A percentile compares a stretch with the other conserved stretches of the same genome.
phyloP scores from a whole-genome alignment of 2,329 filamentous ascomycete genomes.

The Aspergillus amoenus region DNA sequence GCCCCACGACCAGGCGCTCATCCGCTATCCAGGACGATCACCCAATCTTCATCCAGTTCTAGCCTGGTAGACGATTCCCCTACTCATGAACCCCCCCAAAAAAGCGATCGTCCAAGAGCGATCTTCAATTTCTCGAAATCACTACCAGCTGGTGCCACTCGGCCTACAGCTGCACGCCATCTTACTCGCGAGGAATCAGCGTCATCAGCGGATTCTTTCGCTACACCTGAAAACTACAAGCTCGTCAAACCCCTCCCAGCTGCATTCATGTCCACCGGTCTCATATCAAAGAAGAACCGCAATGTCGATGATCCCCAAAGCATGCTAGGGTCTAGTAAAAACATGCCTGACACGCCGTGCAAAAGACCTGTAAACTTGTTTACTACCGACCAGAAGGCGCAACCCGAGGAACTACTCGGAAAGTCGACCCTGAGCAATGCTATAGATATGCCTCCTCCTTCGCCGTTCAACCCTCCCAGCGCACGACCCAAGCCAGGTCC shows the following conservation, averaged over 20 bases:
- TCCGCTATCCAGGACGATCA: constrained; percentile 81
- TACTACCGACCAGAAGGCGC: constrained; percentile 58
- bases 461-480: constrained; percentile 69
- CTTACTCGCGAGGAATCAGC: constrained; percentile 51
- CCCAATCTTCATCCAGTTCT: constrained; percentile 80
- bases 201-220: constrained; percentile 57
- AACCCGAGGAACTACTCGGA: constrained; percentile 59
- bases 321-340: constrained; percentile 55
- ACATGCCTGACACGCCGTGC: constrained; percentile 92
- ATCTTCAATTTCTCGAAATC: constrained; percentile 69
- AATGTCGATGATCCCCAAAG: constrained; percentile 67
- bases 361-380: constrained; percentile 77
- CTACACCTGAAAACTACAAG: constrained; percentile 76
- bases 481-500: constrained; percentile 64
- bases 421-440: constrained; percentile 66
- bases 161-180: constrained; percentile 47
- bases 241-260: constrained; percentile 72
- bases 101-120: constrained; percentile 54
- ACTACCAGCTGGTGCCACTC: constrained; percentile 64
- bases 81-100: constrained; percentile 59
- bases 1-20: constrained; percentile 58
- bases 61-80: constrained; percentile 73
- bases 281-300: constrained; percentile 92
- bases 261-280: constrained; percentile 89
- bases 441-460: constrained; percentile 76